Evolutionary conservation across 345 rosid genomes (phyloP).

Genomic region (Salix suchowensis): DNA sequence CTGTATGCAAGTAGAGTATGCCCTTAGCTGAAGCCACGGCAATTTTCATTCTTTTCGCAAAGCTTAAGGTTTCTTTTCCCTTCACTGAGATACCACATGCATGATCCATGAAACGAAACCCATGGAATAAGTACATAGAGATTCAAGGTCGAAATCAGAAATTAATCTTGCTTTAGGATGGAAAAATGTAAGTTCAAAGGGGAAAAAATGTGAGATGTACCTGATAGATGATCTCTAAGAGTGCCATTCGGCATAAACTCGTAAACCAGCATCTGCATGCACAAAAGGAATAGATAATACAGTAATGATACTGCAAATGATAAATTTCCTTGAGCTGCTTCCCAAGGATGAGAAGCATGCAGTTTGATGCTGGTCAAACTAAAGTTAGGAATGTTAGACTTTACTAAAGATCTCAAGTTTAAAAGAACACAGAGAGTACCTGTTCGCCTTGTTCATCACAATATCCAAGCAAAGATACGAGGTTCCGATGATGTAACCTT

Average conservation of each 20-base stretch:
- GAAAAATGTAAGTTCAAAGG: neutral
- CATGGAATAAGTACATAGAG: constrained; percentile 3
- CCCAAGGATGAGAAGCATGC: neutral
- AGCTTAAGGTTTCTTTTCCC: constrained; percentile 48
- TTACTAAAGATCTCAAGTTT: neutral
- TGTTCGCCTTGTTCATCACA: constrained; percentile 96
- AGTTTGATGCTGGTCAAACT: neutral
- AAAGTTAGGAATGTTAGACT: neutral
- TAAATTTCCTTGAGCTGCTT: neutral
- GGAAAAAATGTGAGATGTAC: constrained; percentile 34
- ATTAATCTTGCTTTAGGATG: neutral
- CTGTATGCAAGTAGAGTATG: constrained; percentile 76
- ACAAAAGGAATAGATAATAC: constrained; percentile 1
- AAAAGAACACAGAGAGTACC: constrained; percentile 33
- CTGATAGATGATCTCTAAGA: constrained; percentile 77
- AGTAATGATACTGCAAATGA: neutral
- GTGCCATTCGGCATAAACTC: constrained; percentile 92
- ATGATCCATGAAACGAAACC: constrained; percentile 1
- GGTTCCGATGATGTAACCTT: constrained; percentile 89
- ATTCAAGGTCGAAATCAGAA: neutral
- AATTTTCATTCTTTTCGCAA: constrained; percentile 60
- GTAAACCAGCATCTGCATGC: constrained; percentile 79
- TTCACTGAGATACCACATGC: constrained; percentile 41
- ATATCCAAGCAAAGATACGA: constrained; percentile 80
- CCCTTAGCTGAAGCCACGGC: constrained; percentile 85